Conservation (phyloP, 2,329 filamentous ascomycete genomes). For the Cryphonectria radicalis region DNA sequence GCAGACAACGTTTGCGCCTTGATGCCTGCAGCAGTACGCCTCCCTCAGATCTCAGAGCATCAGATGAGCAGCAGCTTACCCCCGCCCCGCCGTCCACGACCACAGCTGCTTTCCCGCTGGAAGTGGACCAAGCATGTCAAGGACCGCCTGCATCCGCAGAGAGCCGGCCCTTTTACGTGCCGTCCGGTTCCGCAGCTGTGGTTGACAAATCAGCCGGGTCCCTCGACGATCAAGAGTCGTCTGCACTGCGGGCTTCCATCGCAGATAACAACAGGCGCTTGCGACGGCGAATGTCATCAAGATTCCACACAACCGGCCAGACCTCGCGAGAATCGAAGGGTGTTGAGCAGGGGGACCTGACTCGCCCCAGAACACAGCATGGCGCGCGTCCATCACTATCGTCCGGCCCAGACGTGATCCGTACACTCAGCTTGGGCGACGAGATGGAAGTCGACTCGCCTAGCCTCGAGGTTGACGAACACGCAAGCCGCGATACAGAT, state of each 20-base stretch:
- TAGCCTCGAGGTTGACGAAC: slow-evolving; percentile 33
- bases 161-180: slow-evolving; percentile 8
- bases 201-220: not conserved
- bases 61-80: slow-evolving; percentile 1
- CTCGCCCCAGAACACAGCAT: slow-evolving; percentile 28
- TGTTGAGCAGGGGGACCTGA: slow-evolving; percentile 29
- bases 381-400: slow-evolving; percentile 22
- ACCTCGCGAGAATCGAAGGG: slow-evolving; percentile 18
- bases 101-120: slow-evolving; percentile 13
- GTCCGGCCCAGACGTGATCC: slow-evolving; percentile 23
- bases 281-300: slow-evolving; percentile 25
- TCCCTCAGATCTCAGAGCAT: not conserved
- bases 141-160: not conserved
- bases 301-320: slow-evolving; percentile 26
- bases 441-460: slow-evolving; percentile 27
- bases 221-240: not conserved
- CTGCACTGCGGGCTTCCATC: not conserved
- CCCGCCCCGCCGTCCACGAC: slow-evolving; percentile 14
- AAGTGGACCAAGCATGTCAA: not conserved
- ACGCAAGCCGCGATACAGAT: slow-evolving; percentile 21
- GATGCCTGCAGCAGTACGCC: slow-evolving; percentile 13
- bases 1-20: slow-evolving; percentile 26
- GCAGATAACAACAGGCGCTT: slow-evolving; percentile 21
- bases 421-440: slow-evolving; percentile 18
- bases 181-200: slow-evolving; percentile 14